Evolutionary conservation across 805 yeast genomes (phyloP).

Genomic region (Ogataea methylovora): DNA sequence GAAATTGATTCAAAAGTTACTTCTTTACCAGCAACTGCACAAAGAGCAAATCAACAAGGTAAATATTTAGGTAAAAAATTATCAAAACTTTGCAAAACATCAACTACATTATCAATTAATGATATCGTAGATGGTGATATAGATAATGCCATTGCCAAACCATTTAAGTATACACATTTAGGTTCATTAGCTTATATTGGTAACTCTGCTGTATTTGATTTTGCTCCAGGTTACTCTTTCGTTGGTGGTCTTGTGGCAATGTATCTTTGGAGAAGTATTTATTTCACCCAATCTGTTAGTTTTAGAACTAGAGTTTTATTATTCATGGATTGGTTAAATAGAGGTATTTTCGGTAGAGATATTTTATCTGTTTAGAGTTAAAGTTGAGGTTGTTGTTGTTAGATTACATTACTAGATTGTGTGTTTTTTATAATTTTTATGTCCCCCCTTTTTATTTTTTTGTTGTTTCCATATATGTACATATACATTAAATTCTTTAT

Average conservation of each 20-base stretch:
- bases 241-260: constrained; percentile 65
- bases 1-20: constrained; percentile 58
- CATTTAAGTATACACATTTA: constrained; percentile 56
- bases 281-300: constrained; percentile 62
- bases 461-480: too few species aligned
- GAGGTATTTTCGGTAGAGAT: constrained; percentile 51
- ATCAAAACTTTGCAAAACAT: constrained; percentile 40
- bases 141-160: constrained; percentile 47
- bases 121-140: constrained; percentile 46
- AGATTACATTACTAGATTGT: too few species aligned
- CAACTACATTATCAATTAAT: constrained; percentile 33
- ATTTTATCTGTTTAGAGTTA: constrained; percentile 22
- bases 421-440: not conserved
- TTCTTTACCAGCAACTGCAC: constrained; percentile 68
- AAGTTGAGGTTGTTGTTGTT: constrained; percentile 2
- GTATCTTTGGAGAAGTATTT: constrained; percentile 67
- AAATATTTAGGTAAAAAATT: constrained; percentile 55
- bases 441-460: not conserved
- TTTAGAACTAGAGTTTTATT: constrained; percentile 54
- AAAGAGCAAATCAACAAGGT: constrained; percentile 69
- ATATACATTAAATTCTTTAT: too few species aligned
- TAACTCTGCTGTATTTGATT: constrained; percentile 63
- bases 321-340: constrained; percentile 62
- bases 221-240: constrained; percentile 51
- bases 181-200: constrained; percentile 67